These are phyloP conservation scores for Kwoniella sp. DNA, from an alignment of 768 basidiomycete species.

Conservation along the genomic window DNA sequence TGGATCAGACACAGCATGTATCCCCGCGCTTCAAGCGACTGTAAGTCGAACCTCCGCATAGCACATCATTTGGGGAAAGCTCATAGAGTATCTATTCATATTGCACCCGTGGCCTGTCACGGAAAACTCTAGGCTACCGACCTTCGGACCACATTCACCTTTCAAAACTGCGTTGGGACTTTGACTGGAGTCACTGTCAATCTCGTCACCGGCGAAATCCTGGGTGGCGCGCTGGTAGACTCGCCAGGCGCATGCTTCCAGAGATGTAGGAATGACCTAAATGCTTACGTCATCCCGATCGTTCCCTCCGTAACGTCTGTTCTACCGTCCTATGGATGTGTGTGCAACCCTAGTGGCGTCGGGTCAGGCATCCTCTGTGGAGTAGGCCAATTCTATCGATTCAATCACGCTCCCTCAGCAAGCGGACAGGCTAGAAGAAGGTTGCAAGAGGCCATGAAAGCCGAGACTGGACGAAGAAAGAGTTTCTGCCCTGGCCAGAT, in stretches of 20 bases:
- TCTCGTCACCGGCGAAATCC: constrained; percentile 1
- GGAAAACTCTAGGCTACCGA: constrained; percentile 21
- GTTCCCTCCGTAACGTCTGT: constrained; percentile 8
- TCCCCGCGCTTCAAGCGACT: background rate
- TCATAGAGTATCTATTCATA: too few relatives aligned
- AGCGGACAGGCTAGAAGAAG: constrained; percentile 12
- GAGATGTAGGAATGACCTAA: constrained; percentile 1
- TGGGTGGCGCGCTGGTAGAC: constrained; percentile 12
- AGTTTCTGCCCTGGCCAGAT: constrained; percentile 13
- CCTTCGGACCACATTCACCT: constrained; percentile 7
- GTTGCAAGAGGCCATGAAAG: background rate
- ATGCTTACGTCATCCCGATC: constrained; percentile 17
- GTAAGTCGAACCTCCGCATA: constrained; percentile 7
- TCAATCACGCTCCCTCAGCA: constrained; percentile 7
- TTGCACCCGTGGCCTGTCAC: too few relatives aligned
- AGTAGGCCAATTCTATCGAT: constrained; percentile 1
- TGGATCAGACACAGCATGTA: background rate
- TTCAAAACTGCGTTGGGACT: constrained; percentile 6
- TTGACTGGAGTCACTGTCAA: constrained; percentile 9
- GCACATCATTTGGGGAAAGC: too few relatives aligned
- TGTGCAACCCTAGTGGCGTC: constrained; percentile 10
- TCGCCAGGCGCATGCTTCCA: constrained; percentile 14
- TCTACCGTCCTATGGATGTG: constrained; percentile 12
- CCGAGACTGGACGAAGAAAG: background rate
- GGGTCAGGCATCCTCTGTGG: constrained; percentile 2